A percentile compares a stretch with the other conserved stretches of the same genome.
phyloP scores from a whole-genome alignment of 2,329 filamentous ascomycete genomes.

The Cordyceps javanica region DNA sequence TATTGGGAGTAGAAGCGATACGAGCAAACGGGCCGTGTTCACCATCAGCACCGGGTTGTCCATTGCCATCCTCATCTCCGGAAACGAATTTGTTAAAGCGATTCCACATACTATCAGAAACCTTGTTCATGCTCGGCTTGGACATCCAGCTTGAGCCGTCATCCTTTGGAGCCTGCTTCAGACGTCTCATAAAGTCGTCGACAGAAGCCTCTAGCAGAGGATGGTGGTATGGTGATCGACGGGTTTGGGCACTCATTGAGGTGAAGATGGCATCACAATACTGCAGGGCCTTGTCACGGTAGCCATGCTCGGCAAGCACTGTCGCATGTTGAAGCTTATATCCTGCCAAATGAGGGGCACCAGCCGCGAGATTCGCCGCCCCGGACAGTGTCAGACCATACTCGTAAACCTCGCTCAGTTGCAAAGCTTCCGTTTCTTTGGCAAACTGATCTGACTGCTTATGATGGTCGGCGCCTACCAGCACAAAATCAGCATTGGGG shows the following conservation, averaged over 20 bases:
- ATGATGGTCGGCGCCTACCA: constrained; percentile 79
- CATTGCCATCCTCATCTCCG: constrained; percentile 75
- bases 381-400: constrained; percentile 71
- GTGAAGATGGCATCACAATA: constrained; percentile 83
- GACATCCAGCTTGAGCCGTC: constrained; percentile 82
- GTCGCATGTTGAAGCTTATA: constrained; percentile 91
- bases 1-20: constrained; percentile 66
- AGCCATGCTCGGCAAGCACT: constrained; percentile 75
- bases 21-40: constrained; percentile 77
- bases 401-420: constrained; percentile 95
- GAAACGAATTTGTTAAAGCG: constrained; percentile 96
- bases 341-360: constrained; percentile 74
- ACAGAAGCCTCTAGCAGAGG: constrained; percentile 64
- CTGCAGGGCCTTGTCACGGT: constrained; percentile 73
- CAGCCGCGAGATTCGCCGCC: constrained; percentile 42
- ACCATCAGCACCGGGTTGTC: constrained; percentile 46
- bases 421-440: constrained; percentile 76
- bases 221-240: constrained; percentile 82
- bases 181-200: constrained; percentile 74
- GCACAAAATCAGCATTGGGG: constrained; percentile 66
- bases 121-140: constrained; percentile 92
- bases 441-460: constrained; percentile 65
- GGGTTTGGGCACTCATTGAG: constrained; percentile 73
- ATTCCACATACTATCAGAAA: constrained; percentile 83
- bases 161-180: constrained; percentile 82